Evolutionary conservation across 1,284 basidiomycete species (phyloP).

Genomic region (Trametes pubescens): DNA sequence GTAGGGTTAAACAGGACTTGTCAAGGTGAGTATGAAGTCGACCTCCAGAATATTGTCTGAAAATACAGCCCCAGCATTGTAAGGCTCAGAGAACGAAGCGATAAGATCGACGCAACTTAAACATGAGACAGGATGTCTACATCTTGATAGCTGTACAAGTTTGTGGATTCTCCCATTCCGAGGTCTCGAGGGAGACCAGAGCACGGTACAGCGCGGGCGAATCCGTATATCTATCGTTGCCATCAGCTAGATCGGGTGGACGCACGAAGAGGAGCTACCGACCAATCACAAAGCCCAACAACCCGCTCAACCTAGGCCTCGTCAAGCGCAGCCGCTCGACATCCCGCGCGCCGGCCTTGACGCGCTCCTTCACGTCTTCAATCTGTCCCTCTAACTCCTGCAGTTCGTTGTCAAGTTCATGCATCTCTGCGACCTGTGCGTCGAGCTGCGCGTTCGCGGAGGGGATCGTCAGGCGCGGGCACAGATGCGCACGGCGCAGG

Average conservation of each 20-base stretch:
- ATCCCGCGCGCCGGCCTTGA: constrained; percentile 66
- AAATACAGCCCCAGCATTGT: too few species aligned
- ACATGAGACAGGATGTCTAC: too few species aligned
- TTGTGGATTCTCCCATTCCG: too few species aligned
- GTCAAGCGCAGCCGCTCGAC: constrained; percentile 68
- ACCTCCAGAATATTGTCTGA: too few species aligned
- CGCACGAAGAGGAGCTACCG: constrained; percentile 31
- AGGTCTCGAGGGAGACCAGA: constrained; percentile 66
- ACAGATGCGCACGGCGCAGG: constrained; percentile 79
- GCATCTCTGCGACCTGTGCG: constrained; percentile 77
- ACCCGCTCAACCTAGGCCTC: constrained; percentile 73
- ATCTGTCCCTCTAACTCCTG: constrained; percentile 52
- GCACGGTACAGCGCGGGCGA: constrained; percentile 70
- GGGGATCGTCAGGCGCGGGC: constrained; percentile 76
- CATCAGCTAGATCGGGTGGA: not conserved
- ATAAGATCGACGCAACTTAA: too few species aligned
- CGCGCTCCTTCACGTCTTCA: constrained; percentile 62
- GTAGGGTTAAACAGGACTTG: too few species aligned
- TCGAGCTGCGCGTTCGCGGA: constrained; percentile 77
- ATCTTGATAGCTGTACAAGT: too few species aligned
- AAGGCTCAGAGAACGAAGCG: too few species aligned
- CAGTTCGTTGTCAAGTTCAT: constrained; percentile 68
- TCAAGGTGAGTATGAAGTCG: too few species aligned
- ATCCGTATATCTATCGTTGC: constrained; percentile 69
- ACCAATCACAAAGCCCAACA: constrained; percentile 76